phyloP scores from a whole-genome alignment of 2,329 filamentous ascomycete species.

The Penicillium sp. region DNA sequence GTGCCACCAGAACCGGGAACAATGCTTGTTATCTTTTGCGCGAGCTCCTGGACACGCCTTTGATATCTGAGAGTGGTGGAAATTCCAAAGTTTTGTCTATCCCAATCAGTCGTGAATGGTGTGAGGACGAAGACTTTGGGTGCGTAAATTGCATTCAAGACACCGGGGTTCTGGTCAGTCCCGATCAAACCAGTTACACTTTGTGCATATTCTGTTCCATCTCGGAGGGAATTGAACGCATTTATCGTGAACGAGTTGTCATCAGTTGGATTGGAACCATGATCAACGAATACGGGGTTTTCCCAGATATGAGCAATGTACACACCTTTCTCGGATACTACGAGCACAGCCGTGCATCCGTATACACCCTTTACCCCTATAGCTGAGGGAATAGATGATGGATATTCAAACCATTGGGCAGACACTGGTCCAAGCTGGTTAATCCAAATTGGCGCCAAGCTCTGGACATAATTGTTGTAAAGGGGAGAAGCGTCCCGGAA shows the following conservation, averaged over 20 bases:
- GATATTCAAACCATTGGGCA: slow-evolving; percentile 1
- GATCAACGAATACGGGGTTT: neutral
- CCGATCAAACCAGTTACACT: neutral
- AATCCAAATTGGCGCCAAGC: neutral
- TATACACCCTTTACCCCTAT: neutral
- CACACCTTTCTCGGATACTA: slow-evolving; percentile 2
- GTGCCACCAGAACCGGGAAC: neutral
- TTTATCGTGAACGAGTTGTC: neutral
- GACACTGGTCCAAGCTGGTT: neutral
- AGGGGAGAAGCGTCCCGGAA: neutral
- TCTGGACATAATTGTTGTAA: neutral
- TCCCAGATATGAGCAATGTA: slow-evolving; percentile 3
- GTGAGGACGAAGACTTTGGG: slow-evolving; percentile 2
- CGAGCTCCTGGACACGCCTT: neutral
- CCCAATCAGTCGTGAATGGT: neutral
- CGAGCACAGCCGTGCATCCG: neutral
- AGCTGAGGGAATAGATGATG: neutral
- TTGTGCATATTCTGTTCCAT: neutral
- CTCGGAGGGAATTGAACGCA: neutral
- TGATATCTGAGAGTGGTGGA: slow-evolving; percentile 1
- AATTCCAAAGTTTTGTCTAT: neutral
- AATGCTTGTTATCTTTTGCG: neutral
- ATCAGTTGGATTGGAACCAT: neutral
- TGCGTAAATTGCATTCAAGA: slow-evolving; percentile 1
- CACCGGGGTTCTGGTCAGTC: neutral